A percentile compares a stretch with the other conserved stretches of the same genome.
These are phyloP conservation scores for Pneumocystis sp. DNA, from an alignment of 1,139 yeast species.

Conservation along the genomic window DNA sequence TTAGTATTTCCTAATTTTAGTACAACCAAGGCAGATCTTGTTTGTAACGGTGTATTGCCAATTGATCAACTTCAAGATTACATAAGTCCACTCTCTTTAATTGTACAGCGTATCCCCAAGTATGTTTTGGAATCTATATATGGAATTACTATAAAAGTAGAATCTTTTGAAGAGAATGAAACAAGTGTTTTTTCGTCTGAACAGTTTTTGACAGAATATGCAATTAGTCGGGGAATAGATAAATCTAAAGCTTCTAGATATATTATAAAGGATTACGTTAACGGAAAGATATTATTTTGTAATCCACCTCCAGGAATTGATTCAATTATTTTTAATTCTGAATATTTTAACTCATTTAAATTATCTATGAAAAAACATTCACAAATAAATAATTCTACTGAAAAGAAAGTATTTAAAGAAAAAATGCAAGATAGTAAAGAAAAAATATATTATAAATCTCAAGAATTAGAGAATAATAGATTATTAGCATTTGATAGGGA, in stretches of 20 bases:
- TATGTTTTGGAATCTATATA: slow-evolving; percentile 78
- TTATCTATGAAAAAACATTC: slow-evolving; percentile 10
- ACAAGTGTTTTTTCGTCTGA: slow-evolving; percentile 76
- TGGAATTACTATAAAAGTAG: slow-evolving; percentile 75
- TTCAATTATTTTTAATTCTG: slow-evolving; percentile 57
- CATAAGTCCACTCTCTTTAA: slow-evolving; percentile 79
- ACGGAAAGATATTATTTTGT: slow-evolving; percentile 71
- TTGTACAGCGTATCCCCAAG: slow-evolving; percentile 80
- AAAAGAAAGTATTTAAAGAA: slow-evolving; percentile 3
- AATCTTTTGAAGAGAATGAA: slow-evolving; percentile 74
- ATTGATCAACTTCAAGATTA: slow-evolving; percentile 91
- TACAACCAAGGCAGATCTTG: slow-evolving; percentile 88
- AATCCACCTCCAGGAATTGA: slow-evolving; percentile 62
- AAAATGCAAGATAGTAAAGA: background rate
- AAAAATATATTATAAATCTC: background rate
- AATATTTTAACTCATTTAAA: slow-evolving; percentile 44
- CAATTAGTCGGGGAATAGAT: slow-evolving; percentile 82
- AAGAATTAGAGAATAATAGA: background rate
- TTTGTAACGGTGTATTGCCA: slow-evolving; percentile 94
- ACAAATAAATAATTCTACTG: slow-evolving; percentile 6
- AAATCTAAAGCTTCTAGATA: slow-evolving; percentile 90
- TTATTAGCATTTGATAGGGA: slow-evolving; percentile 6
- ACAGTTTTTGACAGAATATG: slow-evolving; percentile 81
- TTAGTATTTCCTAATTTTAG: slow-evolving; percentile 97
- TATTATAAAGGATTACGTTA: slow-evolving; percentile 84